Percentiles rank a stretch among this genome's conserved stretches.
phyloP scores from a whole-genome alignment of 2,329 filamentous ascomycete species.

The Fonsecaea monophora region DNA sequence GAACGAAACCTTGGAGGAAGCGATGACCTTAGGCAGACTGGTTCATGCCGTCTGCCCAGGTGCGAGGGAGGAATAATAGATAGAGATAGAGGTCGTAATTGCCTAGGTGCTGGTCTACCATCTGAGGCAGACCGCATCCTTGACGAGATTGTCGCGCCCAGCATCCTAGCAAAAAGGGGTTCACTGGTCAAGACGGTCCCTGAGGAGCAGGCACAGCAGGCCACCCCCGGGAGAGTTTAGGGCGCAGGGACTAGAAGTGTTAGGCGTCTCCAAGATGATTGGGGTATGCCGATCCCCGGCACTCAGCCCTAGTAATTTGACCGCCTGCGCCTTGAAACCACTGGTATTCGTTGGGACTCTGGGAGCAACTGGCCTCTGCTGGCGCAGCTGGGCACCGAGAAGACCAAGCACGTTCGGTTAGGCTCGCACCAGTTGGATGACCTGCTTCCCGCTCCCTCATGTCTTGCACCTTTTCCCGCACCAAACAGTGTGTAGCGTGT shows the following conservation, averaged over 20 bases:
- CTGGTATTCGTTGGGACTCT: not conserved
- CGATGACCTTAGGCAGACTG: slow-evolving; percentile 23
- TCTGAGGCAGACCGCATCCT: slow-evolving; percentile 15
- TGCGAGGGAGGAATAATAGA: not conserved
- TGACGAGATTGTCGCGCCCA: slow-evolving; percentile 14
- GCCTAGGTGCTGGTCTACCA: slow-evolving; percentile 9
- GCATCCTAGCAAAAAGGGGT: slow-evolving; percentile 21
- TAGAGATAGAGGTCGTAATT: slow-evolving; percentile 10
- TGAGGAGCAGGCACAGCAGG: not conserved
- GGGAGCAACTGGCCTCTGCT: not conserved
- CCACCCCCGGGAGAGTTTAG: slow-evolving; percentile 11
- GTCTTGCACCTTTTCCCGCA: not conserved
- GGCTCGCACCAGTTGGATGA: slow-evolving; percentile 5
- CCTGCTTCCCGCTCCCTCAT: slow-evolving; percentile 3
- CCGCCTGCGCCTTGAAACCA: slow-evolving; percentile 3
- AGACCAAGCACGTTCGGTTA: slow-evolving; percentile 5
- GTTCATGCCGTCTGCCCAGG: slow-evolving; percentile 7
- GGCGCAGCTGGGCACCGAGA: not conserved
- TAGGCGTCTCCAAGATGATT: slow-evolving; percentile 15
- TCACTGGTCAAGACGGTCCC: slow-evolving; percentile 14
- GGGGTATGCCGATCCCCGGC: slow-evolving; percentile 12
- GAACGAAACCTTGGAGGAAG: not conserved
- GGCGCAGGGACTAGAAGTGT: slow-evolving; percentile 9
- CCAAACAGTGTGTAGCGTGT: slow-evolving; percentile 7
- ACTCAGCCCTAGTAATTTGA: slow-evolving; percentile 2